These are phyloP conservation scores for Aspergillus ruber DNA, from an alignment of 2,329 filamentous ascomycete species.

Conservation along the genomic window DNA sequence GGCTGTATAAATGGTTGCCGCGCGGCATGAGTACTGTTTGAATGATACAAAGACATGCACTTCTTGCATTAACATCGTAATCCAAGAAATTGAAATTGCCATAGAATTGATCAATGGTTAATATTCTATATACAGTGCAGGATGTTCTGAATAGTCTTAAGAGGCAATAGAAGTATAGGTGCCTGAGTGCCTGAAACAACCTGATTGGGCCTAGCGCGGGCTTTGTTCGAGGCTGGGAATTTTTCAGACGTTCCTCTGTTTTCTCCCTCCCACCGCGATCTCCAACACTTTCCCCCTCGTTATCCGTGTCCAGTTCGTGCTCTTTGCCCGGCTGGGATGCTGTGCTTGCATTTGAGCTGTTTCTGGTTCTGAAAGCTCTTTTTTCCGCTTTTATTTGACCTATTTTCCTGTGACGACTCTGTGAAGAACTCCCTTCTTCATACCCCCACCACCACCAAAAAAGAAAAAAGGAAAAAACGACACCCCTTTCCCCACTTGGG, in stretches of 20 bases:
- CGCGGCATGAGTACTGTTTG: no score
- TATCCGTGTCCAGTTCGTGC: conserved; percentile 5
- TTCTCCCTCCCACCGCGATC: conserved; percentile 7
- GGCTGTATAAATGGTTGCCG: no score
- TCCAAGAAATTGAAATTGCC: no score
- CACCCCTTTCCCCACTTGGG: conserved; percentile 10
- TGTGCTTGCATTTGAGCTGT: conserved; percentile 16
- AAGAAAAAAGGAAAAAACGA: conserved; percentile 15
- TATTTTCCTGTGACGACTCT: not conserved
- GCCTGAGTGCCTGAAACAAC: conserved; percentile 7
- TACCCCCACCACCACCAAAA: conserved; percentile 15
- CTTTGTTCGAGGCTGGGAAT: conserved; percentile 8
- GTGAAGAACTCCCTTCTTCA: not conserved
- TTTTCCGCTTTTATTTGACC: not conserved
- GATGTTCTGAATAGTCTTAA: no score
- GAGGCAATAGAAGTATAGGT: not conserved
- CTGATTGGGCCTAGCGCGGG: conserved; percentile 13
- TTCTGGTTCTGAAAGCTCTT: conserved; percentile 5
- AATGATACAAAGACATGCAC: no score
- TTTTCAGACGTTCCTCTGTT: conserved; percentile 8
- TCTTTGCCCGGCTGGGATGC: conserved; percentile 18
- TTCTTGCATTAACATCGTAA: no score
- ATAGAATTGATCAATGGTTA: no score
- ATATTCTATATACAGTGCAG: no score
- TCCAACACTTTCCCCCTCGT: conserved; percentile 17